These are phyloP conservation scores for Metarhizium humberi DNA, from an alignment of 2,329 filamentous ascomycete genomes.

Conservation along the genomic window DNA sequence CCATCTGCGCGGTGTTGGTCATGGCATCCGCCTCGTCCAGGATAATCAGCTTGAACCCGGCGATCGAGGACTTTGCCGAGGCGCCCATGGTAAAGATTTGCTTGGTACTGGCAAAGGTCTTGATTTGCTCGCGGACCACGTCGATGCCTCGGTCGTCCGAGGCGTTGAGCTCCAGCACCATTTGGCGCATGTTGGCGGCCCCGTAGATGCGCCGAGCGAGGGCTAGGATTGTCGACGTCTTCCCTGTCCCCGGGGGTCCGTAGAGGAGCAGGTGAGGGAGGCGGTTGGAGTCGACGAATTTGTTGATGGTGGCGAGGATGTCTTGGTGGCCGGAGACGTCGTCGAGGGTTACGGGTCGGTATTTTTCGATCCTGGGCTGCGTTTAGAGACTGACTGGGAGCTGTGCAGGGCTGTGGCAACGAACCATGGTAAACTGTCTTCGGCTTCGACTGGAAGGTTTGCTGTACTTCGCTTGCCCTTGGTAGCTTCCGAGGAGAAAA, in stretches of 20 bases:
- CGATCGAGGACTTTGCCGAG: constrained; percentile 41
- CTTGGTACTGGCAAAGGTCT: constrained; percentile 96
- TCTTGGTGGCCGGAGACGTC: constrained; percentile 97
- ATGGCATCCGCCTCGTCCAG: constrained; percentile 99
- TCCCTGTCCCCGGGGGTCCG: constrained; percentile 91
- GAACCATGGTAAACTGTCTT: constrained; percentile 89
- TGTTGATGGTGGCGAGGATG: constrained; percentile 95
- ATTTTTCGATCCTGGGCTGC: constrained; percentile 78
- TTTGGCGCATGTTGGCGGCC: constrained; percentile 84
- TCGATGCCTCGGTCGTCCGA: constrained; percentile 97
- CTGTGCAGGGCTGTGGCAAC: constrained; percentile 6
- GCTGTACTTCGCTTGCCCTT: constrained; percentile 91
- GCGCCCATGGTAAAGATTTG: constrained; percentile 78
- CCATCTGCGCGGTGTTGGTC: constrained; percentile 99
- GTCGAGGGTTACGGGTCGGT: constrained; percentile 76
- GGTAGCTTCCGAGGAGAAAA: constrained; percentile 65
- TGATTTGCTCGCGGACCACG: constrained; percentile 97
- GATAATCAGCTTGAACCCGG: constrained; percentile 89
- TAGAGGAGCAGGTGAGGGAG: constrained; percentile 94
- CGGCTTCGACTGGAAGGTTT: constrained; percentile 86
- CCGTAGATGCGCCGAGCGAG: constrained; percentile 92
- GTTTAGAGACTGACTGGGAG: background rate
- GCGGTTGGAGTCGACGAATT: constrained; percentile 89
- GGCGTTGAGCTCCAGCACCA: constrained; percentile 96
- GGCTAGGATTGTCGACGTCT: constrained; percentile 92